Percentiles rank a stretch among this genome's conserved stretches.
Conservation (phyloP, 2,329 filamentous ascomycete species). For the Penicillium sp. region DNA sequence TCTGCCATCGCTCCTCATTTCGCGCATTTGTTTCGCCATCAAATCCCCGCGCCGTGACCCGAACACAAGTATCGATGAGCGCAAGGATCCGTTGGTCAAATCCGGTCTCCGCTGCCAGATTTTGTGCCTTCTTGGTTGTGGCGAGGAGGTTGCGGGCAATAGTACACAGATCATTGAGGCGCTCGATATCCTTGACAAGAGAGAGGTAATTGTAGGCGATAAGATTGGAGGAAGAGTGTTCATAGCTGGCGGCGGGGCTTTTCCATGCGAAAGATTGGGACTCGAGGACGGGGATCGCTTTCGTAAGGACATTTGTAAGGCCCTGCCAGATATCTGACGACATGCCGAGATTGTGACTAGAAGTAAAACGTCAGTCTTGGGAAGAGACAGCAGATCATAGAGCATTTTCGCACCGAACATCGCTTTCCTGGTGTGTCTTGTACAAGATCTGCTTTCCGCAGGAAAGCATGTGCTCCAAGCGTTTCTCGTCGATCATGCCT, state of each 20-base stretch:
- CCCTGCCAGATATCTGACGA: slow-evolving; percentile 62
- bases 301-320: slow-evolving; percentile 57
- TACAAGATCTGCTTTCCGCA: slow-evolving; percentile 62
- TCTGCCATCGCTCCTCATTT: slow-evolving; percentile 66
- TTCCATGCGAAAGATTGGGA: slow-evolving; percentile 63
- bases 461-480: slow-evolving; percentile 58
- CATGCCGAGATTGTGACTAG: slow-evolving; percentile 58
- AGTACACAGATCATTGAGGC: slow-evolving; percentile 62
- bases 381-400: neutral
- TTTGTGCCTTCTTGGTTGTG: slow-evolving; percentile 61
- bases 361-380: slow-evolving; percentile 4
- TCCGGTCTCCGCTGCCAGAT: slow-evolving; percentile 60
- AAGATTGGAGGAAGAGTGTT: slow-evolving; percentile 60
- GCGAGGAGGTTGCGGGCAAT: slow-evolving; percentile 65
- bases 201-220: slow-evolving; percentile 62
- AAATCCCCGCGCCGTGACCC: slow-evolving; percentile 64
- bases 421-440: slow-evolving; percentile 57
- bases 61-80: slow-evolving; percentile 64
- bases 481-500: slow-evolving; percentile 61
- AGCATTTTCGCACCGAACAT: slow-evolving; percentile 48
- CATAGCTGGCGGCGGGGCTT: slow-evolving; percentile 59
- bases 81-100: slow-evolving; percentile 64
- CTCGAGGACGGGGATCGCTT: slow-evolving; percentile 63
- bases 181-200: slow-evolving; percentile 63
- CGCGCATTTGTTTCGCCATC: slow-evolving; percentile 63